phyloP scores from a whole-genome alignment of 2,329 filamentous ascomycete genomes.

The Neurospora crassa region DNA sequence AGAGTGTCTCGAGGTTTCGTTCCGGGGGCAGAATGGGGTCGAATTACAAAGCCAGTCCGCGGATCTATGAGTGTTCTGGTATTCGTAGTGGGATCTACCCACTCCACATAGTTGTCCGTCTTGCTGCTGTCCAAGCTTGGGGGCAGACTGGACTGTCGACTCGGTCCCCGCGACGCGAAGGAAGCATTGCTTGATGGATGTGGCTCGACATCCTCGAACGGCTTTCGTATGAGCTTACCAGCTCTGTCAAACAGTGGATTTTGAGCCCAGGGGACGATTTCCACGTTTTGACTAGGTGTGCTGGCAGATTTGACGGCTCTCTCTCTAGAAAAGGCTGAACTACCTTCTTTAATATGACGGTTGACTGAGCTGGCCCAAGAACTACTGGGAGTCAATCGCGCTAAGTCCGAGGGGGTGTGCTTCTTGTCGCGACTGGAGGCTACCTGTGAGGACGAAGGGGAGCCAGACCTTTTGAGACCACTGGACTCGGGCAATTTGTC shows the following conservation, averaged over 20 bases:
- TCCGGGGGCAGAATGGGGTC: constrained; percentile 12
- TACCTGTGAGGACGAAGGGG: background rate
- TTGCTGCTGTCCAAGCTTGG: constrained; percentile 11
- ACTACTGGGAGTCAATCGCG: constrained; percentile 3
- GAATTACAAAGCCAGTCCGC: constrained; percentile 41
- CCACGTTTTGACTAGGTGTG: constrained; percentile 1
- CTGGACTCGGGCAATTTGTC: background rate
- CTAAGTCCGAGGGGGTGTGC: background rate
- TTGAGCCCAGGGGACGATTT: background rate
- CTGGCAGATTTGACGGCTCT: background rate
- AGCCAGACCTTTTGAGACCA: background rate
- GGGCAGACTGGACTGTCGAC: constrained; percentile 10
- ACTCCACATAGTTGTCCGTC: constrained; percentile 32
- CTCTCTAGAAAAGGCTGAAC: background rate
- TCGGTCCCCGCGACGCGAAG: background rate
- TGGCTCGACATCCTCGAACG: constrained; percentile 30
- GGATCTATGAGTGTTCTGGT: constrained; percentile 40
- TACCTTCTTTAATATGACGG: background rate
- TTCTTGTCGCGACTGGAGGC: background rate
- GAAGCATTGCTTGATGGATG: background rate
- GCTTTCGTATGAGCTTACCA: constrained; percentile 33
- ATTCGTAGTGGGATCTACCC: constrained; percentile 53
- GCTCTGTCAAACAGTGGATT: constrained; percentile 28
- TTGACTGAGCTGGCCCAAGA: constrained; percentile 2
- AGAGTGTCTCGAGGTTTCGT: background rate